Conservation (phyloP, 2,329 filamentous ascomycete species). For the Ambrosiella xylebori region DNA sequence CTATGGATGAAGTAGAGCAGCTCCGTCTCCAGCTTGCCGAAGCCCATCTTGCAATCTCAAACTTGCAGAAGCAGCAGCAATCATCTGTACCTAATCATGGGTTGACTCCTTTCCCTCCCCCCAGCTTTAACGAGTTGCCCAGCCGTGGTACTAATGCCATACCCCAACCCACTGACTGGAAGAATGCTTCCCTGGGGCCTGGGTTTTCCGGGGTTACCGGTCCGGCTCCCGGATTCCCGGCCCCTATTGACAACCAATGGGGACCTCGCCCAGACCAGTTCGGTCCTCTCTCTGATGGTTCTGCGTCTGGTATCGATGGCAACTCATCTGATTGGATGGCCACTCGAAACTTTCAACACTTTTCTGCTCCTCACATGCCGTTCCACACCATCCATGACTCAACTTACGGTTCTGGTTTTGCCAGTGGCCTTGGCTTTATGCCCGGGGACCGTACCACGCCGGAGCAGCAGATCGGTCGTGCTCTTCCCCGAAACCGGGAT, state of each 20-base stretch:
- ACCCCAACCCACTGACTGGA: background rate
- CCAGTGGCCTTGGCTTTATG: background rate
- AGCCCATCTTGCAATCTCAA: constrained; percentile 33
- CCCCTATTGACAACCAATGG: background rate
- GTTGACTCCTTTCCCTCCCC: background rate
- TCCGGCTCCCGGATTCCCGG: background rate
- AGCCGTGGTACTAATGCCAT: constrained; percentile 8
- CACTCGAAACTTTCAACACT: background rate
- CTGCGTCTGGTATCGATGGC: background rate
- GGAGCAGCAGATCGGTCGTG: background rate
- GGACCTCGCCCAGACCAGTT: background rate
- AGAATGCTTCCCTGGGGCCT: background rate
- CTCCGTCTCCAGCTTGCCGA: constrained; percentile 52
- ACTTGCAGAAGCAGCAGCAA: background rate
- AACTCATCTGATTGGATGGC: background rate
- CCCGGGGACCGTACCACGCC: background rate
- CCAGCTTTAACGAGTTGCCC: background rate
- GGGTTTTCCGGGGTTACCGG: background rate
- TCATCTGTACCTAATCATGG: background rate
- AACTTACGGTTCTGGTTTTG: background rate
- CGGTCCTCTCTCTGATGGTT: background rate
- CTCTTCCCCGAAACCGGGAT: background rate
- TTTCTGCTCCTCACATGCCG: background rate
- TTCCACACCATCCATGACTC: background rate
- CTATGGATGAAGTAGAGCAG: constrained; percentile 43